Base-by-base conservation (phyloP, 495 filamentous ascomycete genomes). In the Xylaria cubensis region DNA sequence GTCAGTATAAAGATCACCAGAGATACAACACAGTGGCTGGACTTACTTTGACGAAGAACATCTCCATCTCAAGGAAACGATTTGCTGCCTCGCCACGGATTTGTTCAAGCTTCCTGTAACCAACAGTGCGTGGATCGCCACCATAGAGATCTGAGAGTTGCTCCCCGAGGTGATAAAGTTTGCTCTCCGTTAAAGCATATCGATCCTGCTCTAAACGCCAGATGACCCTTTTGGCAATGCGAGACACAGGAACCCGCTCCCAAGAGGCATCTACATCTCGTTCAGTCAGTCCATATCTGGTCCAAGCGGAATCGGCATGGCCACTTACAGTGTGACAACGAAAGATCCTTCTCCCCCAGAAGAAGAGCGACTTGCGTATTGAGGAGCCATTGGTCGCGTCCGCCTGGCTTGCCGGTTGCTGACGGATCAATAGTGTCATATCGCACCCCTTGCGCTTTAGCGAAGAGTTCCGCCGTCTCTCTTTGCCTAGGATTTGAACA, bases 31-130 rank as follows among this genome's bases (percentile, higher is more conserved):
- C n/a, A 44, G 42, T 12, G 44, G 42, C 56, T n/a, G 46, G 8
- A 72, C 80, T 72, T 84, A 93, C 91, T 84, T 90, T 92, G 75
- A 95, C 87, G 85, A 93, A 94, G 79, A 95, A 95, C 78, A 94
- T 84, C 75, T 92, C 86, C 76, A 85, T 84, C 9, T 82, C 81
- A 66, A 82, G 76, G 76, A 89, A 89, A 72, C 83, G 81, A 50
- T 85, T 75, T 75, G 81, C 83, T 5, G 85, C 84, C 44, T 84
- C 79, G 32, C 76, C 80, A 29, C 83, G 81, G 32, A 87, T 81
- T 26, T 74, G 71, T 67, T 85, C 80, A 13, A 79, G 78, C 34
- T 68, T 74, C 51, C 70, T 77, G 62, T 83, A 83, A 65, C 78
- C 72, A 75, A 86, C 73, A 41, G 69, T 76, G 3, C 78, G 77